Evolutionary conservation across 2,329 filamentous ascomycete species (phyloP).

Genomic region (Pseudogymnoascus sp.): DNA sequence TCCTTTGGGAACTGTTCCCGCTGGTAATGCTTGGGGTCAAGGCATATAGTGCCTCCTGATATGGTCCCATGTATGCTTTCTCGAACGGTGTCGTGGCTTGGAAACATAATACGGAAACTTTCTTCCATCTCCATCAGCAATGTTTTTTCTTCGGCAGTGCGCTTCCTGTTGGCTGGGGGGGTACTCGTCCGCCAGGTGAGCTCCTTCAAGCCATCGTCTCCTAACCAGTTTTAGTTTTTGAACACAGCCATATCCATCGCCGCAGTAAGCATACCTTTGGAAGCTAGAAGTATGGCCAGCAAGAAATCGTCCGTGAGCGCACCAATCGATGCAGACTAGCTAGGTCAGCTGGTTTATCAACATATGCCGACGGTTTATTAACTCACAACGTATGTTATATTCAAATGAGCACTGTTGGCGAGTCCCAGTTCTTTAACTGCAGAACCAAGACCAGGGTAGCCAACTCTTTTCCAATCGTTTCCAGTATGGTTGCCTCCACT

Average conservation of each 20-base stretch:
- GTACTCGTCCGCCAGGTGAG: constrained; percentile 31
- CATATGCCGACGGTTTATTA: background rate
- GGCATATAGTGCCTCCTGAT: constrained; percentile 77
- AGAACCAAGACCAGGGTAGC: constrained; percentile 65
- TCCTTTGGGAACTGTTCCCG: constrained; percentile 60
- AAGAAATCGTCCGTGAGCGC: constrained; percentile 64
- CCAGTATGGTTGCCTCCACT: constrained; percentile 51
- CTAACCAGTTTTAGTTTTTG: constrained; percentile 25
- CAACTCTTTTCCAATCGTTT: constrained; percentile 47
- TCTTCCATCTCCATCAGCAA: constrained; percentile 31
- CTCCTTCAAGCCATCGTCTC: constrained; percentile 39
- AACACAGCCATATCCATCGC: background rate
- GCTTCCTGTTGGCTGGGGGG: constrained; percentile 15
- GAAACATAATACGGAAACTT: constrained; percentile 71
- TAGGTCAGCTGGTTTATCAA: background rate
- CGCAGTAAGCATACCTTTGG: constrained; percentile 37
- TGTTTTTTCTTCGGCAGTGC: constrained; percentile 18
- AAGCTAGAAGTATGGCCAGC: constrained; percentile 48
- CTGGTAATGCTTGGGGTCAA: constrained; percentile 66
- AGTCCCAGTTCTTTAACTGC: constrained; percentile 60
- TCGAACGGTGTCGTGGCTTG: constrained; percentile 61
- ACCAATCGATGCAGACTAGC: constrained; percentile 71
- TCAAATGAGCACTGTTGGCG: constrained; percentile 44
- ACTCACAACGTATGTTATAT: constrained; percentile 66
- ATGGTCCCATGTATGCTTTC: constrained; percentile 54